A percentile compares a stretch with the other conserved stretches of the same genome.
phyloP scores from a whole-genome alignment of 2,329 filamentous ascomycete genomes.

The Trichoderma brevicompactum region DNA sequence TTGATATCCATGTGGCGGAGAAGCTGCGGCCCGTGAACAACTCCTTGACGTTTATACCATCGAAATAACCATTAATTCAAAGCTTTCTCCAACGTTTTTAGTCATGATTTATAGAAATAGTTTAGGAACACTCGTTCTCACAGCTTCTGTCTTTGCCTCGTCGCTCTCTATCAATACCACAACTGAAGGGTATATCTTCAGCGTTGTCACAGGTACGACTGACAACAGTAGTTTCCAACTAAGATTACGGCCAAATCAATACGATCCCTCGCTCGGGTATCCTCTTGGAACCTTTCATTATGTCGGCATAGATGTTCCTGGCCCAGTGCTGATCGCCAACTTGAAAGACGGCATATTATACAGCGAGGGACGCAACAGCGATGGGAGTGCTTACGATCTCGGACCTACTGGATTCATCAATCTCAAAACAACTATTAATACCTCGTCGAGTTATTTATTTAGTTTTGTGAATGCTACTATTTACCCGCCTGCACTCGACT shows the following conservation, averaged over 20 bases:
- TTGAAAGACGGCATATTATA: not conserved
- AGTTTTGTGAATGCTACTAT: conserved; percentile 35
- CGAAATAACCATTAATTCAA: too few species aligned
- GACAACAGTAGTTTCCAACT: not conserved
- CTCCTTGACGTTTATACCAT: too few species aligned
- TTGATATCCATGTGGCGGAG: too few species aligned
- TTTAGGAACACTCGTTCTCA: too few species aligned
- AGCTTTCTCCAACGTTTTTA: too few species aligned
- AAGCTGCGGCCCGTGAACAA: too few species aligned
- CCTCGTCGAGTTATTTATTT: conserved; percentile 28
- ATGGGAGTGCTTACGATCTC: not conserved
- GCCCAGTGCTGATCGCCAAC: too few species aligned
- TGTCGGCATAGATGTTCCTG: not conserved
- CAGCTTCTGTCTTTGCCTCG: too few species aligned
- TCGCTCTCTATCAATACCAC: too few species aligned
- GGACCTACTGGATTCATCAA: not conserved
- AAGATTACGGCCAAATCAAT: not conserved
- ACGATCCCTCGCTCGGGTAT: not conserved
- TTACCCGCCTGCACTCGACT: too few species aligned
- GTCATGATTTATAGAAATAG: too few species aligned
- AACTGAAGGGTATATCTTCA: too few species aligned
- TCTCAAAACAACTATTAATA: not conserved
- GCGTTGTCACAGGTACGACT: not conserved
- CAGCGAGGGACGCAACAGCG: not conserved
- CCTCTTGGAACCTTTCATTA: not conserved